phyloP scores from a whole-genome alignment of 2,329 filamentous ascomycete species.

The Lachnellula subtilissima region DNA sequence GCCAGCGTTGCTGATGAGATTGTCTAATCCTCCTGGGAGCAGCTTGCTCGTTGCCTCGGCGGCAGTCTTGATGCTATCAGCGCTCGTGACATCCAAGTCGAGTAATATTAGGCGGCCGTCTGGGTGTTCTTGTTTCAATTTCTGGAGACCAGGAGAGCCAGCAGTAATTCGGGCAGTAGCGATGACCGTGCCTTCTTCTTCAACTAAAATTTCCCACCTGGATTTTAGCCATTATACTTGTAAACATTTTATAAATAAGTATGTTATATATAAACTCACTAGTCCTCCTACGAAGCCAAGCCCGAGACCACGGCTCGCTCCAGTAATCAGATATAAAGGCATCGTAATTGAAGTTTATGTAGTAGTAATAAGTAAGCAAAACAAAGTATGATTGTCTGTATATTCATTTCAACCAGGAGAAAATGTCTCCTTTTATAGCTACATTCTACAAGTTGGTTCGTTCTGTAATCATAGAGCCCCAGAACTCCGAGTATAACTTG shows the following conservation, averaged over 20 bases:
- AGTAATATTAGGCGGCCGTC: background rate
- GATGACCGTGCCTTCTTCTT: slow-evolving; percentile 15
- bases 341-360: background rate
- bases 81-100: no score
- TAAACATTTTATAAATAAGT: no score
- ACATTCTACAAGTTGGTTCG: no score
- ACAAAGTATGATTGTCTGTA: no score
- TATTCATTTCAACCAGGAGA: no score
- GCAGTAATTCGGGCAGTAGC: slow-evolving; percentile 18
- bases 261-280: slow-evolving; percentile 4
- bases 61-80: background rate
- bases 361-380: no score
- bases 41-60: slow-evolving; percentile 11
- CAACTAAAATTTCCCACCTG: no score
- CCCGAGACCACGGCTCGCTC: slow-evolving; percentile 23
- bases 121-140: slow-evolving; percentile 11
- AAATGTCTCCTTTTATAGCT: no score
- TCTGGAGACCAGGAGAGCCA: slow-evolving; percentile 11
- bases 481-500: no score
- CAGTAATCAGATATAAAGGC: slow-evolving; percentile 20
- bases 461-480: no score
- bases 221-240: no score
- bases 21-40: slow-evolving; percentile 21
- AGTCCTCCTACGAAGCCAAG: slow-evolving; percentile 21
- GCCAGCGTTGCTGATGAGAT: slow-evolving; percentile 24